Evolutionary conservation across 768 basidiomycete genomes (phyloP).

Genomic region (Leccinum subgranulosum): DNA sequence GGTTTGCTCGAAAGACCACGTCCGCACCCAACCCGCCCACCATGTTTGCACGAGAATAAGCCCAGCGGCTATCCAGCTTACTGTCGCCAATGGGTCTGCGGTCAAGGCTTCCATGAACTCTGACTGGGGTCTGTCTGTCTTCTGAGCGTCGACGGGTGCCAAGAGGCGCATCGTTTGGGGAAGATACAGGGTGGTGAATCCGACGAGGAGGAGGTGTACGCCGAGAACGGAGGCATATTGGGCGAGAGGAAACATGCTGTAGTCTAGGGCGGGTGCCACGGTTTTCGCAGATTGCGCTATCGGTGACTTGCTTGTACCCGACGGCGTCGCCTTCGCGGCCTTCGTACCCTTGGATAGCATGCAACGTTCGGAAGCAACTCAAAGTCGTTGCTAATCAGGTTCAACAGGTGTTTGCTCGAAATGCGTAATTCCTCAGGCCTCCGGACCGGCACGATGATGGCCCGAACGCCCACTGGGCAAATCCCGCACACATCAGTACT

Average conservation of each 20-base stretch:
- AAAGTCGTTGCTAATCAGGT: neutral
- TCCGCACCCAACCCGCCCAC: slow-evolving; percentile 69
- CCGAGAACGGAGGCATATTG: slow-evolving; percentile 66
- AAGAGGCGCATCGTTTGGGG: slow-evolving; percentile 56
- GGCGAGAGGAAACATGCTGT: slow-evolving; percentile 43
- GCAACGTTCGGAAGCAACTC: neutral
- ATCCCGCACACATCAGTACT: too few species aligned
- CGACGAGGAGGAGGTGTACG: slow-evolving; percentile 62
- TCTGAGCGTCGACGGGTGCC: slow-evolving; percentile 31
- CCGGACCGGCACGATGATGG: too few species aligned
- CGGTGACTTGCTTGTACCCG: neutral
- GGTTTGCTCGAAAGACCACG: slow-evolving; percentile 50
- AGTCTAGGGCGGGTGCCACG: neutral
- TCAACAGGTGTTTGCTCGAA: too few species aligned
- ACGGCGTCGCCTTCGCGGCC: neutral
- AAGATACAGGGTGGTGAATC: slow-evolving; percentile 66
- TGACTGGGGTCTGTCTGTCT: slow-evolving; percentile 64
- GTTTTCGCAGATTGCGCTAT: neutral
- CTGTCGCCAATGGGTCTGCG: slow-evolving; percentile 51
- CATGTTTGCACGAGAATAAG: slow-evolving; percentile 54
- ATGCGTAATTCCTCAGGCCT: too few species aligned
- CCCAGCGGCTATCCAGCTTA: slow-evolving; percentile 56
- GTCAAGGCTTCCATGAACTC: slow-evolving; percentile 69
- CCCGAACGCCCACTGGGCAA: too few species aligned
- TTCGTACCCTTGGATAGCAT: slow-evolving; percentile 4